A percentile compares a stretch with the other conserved stretches of the same genome.
Evolutionary conservation across 2,329 filamentous ascomycete species (phyloP).

Genomic region (Dothistroma pini): DNA sequence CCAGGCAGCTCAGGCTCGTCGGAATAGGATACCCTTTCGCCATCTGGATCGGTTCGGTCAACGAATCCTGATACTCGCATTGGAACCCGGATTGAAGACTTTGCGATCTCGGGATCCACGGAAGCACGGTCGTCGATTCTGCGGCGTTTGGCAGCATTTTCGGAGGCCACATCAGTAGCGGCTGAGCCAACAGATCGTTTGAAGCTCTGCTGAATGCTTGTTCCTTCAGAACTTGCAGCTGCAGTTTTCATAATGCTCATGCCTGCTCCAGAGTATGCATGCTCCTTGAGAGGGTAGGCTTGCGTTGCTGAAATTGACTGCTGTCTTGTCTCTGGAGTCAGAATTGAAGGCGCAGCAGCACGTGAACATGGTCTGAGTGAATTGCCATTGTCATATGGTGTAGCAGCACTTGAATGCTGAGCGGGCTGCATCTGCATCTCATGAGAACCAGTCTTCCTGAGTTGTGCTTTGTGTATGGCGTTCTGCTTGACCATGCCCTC

Average conservation of each 20-base stretch:
- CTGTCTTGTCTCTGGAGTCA: not conserved
- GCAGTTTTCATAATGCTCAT: not conserved
- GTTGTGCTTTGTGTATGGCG: not conserved
- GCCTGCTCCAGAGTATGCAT: not conserved
- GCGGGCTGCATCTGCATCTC: not conserved
- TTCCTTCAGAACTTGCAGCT: not conserved
- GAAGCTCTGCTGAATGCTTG: not conserved
- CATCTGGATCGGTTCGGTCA: constrained; percentile 5
- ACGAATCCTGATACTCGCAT: not conserved
- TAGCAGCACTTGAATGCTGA: not conserved
- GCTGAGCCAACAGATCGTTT: not conserved
- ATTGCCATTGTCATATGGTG: not conserved
- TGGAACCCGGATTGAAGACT: not conserved
- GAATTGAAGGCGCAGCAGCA: not conserved
- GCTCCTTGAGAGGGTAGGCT: not conserved
- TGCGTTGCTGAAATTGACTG: not conserved
- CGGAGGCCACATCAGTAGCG: constrained; percentile 7
- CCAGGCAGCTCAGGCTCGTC: constrained; percentile 9
- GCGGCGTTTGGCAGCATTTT: constrained; percentile 2
- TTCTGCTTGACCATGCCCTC: not conserved
- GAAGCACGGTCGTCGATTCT: not conserved
- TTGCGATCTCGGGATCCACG: not conserved
- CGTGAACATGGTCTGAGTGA: not conserved
- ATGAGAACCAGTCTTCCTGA: not conserved
- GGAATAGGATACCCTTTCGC: constrained; percentile 11